A percentile compares a stretch with the other conserved stretches of the same genome.
Evolutionary conservation across 805 yeast species (phyloP).

Genomic region (Lipomyces mesembrius): DNA sequence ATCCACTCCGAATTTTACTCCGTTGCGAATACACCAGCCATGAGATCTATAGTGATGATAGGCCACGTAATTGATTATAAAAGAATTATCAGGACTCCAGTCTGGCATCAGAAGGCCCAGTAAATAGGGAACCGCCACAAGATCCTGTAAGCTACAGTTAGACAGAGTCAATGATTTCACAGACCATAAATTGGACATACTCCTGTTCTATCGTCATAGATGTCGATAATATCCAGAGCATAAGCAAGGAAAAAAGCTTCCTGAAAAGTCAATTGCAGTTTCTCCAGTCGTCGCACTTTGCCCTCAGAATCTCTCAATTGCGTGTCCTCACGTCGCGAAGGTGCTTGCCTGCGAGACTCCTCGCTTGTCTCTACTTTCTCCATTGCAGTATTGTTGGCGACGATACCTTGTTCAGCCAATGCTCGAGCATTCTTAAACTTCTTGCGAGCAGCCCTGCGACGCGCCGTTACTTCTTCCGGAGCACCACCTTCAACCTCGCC

Average conservation of each 20-base stretch:
- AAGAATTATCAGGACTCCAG: slow-evolving; percentile 48
- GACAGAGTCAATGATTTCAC: neutral
- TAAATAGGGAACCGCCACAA: slow-evolving; percentile 18
- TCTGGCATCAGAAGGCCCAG: slow-evolving; percentile 37
- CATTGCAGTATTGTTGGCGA: slow-evolving; percentile 42
- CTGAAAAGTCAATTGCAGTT: slow-evolving; percentile 70
- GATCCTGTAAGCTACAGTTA: slow-evolving; percentile 16
- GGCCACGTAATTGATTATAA: slow-evolving; percentile 65
- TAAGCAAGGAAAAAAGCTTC: slow-evolving; percentile 74
- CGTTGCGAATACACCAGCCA: slow-evolving; percentile 95
- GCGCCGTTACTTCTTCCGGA: slow-evolving; percentile 77
- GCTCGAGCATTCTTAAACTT: slow-evolving; percentile 73
- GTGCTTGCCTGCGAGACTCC: neutral
- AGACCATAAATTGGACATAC: slow-evolving; percentile 4
- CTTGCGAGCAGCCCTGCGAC: slow-evolving; percentile 71
- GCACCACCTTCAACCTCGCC: slow-evolving; percentile 49
- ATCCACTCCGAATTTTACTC: slow-evolving; percentile 91
- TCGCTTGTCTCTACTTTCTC: slow-evolving; percentile 28
- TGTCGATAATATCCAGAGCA: slow-evolving; percentile 57
- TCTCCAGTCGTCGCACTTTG: slow-evolving; percentile 44
- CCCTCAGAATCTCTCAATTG: slow-evolving; percentile 43
- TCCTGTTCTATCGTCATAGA: slow-evolving; percentile 41
- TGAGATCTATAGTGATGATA: slow-evolving; percentile 85
- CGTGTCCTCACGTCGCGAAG: slow-evolving; percentile 49
- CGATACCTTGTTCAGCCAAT: slow-evolving; percentile 55